Conservation (phyloP, 1,139 yeast species). For the Geotrichum armillariae region DNA sequence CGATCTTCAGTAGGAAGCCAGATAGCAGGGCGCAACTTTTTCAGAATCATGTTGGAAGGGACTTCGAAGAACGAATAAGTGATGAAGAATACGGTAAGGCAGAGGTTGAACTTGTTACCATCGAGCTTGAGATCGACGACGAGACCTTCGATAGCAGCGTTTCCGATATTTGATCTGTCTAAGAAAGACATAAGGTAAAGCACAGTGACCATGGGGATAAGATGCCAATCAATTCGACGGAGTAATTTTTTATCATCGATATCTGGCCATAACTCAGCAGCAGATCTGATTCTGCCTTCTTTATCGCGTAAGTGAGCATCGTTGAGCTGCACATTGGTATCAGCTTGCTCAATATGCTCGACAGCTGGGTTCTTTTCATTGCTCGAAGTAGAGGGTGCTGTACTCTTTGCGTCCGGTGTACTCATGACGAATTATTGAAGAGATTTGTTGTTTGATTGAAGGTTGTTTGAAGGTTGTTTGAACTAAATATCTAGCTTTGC, state of each 20-base stretch:
- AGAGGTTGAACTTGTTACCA: conserved; percentile 50
- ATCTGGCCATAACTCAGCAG: conserved; percentile 20
- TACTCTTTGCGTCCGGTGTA: too few relatives aligned
- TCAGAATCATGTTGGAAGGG: conserved; percentile 54
- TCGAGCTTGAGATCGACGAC: conserved; percentile 40
- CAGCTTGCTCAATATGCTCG: conserved; percentile 5
- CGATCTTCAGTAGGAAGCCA: conserved; percentile 53
- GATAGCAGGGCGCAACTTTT: conserved; percentile 52
- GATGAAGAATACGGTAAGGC: conserved; percentile 60
- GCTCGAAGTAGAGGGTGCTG: too few relatives aligned
- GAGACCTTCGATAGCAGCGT: conserved; percentile 64
- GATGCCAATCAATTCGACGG: conserved; percentile 47
- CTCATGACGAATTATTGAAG: too few relatives aligned
- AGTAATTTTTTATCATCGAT: conserved; percentile 33
- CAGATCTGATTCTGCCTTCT: conserved; percentile 14
- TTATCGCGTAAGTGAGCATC: conserved; percentile 15
- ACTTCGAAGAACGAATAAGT: conserved; percentile 54
- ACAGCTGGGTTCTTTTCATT: conserved; percentile 7
- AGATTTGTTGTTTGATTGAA: too few relatives aligned
- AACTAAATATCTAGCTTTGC: too few relatives aligned
- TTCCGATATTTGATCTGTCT: conserved; percentile 61
- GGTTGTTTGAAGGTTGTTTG: too few relatives aligned
- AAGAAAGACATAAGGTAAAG: conserved; percentile 59
- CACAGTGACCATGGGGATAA: conserved; percentile 57
- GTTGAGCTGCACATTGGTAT: conserved; percentile 1